Evolutionary conservation across 2,329 filamentous ascomycete species (phyloP).

Genomic region (Mollisiaceae sp.): DNA sequence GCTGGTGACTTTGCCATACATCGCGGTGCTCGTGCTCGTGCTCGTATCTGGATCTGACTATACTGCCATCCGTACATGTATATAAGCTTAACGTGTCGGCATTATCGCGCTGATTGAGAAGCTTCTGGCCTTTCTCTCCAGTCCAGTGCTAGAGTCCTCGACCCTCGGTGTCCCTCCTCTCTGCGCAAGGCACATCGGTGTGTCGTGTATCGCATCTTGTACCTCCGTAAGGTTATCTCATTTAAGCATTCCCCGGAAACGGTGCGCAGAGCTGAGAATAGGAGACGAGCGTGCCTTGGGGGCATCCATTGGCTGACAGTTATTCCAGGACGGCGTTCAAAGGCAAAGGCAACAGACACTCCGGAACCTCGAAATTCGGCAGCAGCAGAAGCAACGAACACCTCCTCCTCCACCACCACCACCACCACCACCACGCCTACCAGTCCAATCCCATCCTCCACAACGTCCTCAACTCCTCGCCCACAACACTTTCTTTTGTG

Average conservation of each 20-base stretch:
- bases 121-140: neutral
- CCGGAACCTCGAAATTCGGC: constrained; percentile 7
- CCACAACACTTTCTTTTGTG: constrained; percentile 4
- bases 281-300: neutral
- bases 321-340: neutral
- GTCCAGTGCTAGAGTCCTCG: neutral
- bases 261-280: constrained; percentile 6
- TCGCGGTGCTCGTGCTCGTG: neutral
- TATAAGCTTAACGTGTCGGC: neutral
- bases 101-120: neutral
- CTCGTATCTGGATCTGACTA: neutral
- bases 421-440: neutral
- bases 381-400: constrained; percentile 5
- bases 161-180: neutral
- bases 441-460: neutral
- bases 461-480: neutral
- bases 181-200: neutral
- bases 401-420: neutral
- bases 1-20: constrained; percentile 9
- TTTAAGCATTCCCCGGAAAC: constrained; percentile 13
- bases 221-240: constrained; percentile 8
- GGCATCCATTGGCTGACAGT: constrained; percentile 1
- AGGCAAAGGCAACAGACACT: constrained; percentile 8
- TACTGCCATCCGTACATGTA: neutral
- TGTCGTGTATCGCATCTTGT: neutral